A percentile compares a stretch with the other conserved stretches of the same genome.
These are phyloP conservation scores for Cruciata laevipes DNA, from an alignment of 257 asterid species.

Conservation along the genomic window DNA sequence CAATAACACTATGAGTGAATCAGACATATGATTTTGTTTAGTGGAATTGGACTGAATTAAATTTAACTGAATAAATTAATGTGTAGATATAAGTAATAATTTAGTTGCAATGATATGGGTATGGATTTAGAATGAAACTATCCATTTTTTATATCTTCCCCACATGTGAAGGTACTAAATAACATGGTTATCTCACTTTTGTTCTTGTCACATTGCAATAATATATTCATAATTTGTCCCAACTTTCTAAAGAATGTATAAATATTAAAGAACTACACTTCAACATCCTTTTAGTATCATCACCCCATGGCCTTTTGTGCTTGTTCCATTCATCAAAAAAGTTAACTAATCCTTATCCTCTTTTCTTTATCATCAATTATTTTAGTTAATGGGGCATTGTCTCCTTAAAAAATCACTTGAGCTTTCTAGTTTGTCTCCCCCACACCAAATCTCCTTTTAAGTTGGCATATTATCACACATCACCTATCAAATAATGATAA, in stretches of 20 bases:
- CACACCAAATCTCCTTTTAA: background rate
- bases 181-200: slow-evolving; percentile 1
- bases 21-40: too few species aligned
- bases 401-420: background rate
- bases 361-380: background rate
- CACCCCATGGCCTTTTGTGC: background rate
- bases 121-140: background rate
- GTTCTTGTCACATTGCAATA: background rate
- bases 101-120: background rate
- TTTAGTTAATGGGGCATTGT: background rate
- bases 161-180: background rate
- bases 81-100: too few species aligned
- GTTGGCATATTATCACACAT: background rate
- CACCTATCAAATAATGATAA: background rate
- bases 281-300: background rate
- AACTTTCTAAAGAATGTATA: background rate
- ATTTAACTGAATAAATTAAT: too few species aligned
- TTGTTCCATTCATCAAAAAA: slow-evolving; percentile 1
- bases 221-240: background rate
- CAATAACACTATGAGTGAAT: too few species aligned
- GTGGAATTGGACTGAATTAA: too few species aligned
- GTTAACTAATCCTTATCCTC: background rate
- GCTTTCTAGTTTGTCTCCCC: background rate
- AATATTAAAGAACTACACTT: background rate
- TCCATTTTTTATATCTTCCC: background rate